A percentile compares a stretch with the other conserved stretches of the same genome.
Evolutionary conservation across 805 yeast genomes (phyloP).

Genomic region (Zygosaccharomyces bisporus): DNA sequence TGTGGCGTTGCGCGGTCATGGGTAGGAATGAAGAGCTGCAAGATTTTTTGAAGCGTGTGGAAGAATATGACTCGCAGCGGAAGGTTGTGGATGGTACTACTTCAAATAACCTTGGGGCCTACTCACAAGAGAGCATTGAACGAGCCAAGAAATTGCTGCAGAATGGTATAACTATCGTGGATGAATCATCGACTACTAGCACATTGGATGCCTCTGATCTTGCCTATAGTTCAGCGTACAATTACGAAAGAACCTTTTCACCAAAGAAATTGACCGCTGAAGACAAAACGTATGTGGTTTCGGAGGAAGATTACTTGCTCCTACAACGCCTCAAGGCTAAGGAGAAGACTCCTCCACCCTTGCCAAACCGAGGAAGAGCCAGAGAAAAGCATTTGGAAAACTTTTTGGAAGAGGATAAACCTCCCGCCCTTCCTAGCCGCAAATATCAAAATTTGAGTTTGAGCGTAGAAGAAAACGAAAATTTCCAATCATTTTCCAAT

Average conservation of each 20-base stretch:
- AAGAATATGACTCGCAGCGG: constrained; percentile 22
- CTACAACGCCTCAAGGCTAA: constrained; percentile 23
- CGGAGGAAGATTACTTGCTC: constrained; percentile 31
- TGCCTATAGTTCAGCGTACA: constrained; percentile 32
- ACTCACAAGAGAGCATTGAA: constrained; percentile 18
- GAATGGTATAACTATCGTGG: background rate
- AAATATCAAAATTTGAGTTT: background rate
- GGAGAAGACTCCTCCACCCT: constrained; percentile 1
- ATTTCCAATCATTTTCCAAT: background rate
- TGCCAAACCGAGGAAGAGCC: constrained; percentile 30
- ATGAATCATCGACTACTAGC: background rate
- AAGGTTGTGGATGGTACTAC: background rate
- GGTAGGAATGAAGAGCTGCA: constrained; percentile 9
- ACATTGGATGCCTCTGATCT: constrained; percentile 12
- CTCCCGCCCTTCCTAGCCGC: constrained; percentile 7
- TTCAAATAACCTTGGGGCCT: constrained; percentile 5
- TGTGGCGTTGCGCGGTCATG: background rate
- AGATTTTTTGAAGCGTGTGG: constrained; percentile 28
- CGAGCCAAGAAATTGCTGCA: constrained; percentile 20
- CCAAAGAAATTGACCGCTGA: constrained; percentile 18
- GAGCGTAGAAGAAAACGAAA: background rate
- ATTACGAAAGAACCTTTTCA: constrained; percentile 31
- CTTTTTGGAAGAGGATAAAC: constrained; percentile 1
- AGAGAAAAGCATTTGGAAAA: constrained; percentile 11
- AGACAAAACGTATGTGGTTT: constrained; percentile 19